Evolutionary conservation across 768 basidiomycete genomes (phyloP).

Genomic region (Thelephora ganbajun): DNA sequence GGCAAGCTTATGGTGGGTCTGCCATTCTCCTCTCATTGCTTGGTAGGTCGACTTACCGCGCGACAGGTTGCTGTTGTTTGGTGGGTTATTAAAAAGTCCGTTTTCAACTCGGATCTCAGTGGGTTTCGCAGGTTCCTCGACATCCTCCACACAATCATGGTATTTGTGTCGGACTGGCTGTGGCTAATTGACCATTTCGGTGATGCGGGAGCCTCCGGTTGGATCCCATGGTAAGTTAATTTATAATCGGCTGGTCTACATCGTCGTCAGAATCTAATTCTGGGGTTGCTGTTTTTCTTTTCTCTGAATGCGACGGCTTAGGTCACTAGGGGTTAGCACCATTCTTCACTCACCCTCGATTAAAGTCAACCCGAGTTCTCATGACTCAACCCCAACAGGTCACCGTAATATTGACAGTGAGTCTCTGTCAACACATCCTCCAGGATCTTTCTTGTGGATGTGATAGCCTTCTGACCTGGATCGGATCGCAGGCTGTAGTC

Average conservation of each 20-base stretch:
- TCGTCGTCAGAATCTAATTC: conserved; percentile 3
- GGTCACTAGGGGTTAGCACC: background rate
- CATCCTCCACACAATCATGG: conserved; percentile 12
- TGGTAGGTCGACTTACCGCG: background rate
- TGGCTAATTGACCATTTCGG: conserved; percentile 13
- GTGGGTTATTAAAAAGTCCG: conserved; percentile 6
- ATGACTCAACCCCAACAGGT: background rate
- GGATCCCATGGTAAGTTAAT: conserved; percentile 7
- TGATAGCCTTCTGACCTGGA: background rate
- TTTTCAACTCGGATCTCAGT: background rate
- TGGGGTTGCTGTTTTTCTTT: background rate
- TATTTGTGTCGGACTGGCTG: conserved; percentile 11
- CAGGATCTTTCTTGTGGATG: background rate
- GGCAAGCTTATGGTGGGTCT: conserved; percentile 11
- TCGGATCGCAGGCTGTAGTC: conserved; percentile 13
- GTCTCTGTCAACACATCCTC: too few species aligned
- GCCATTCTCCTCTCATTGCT: background rate
- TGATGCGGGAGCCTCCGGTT: conserved; percentile 9
- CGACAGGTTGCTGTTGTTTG: conserved; percentile 9
- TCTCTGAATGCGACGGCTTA: background rate
- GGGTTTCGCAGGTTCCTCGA: conserved; percentile 10
- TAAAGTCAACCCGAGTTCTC: background rate
- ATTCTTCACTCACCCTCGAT: background rate
- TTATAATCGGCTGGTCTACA: background rate
- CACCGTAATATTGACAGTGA: conserved; percentile 12